Base-by-base conservation (phyloP, 768 basidiomycete species). In the Macrolepiota fuliginosa region DNA sequence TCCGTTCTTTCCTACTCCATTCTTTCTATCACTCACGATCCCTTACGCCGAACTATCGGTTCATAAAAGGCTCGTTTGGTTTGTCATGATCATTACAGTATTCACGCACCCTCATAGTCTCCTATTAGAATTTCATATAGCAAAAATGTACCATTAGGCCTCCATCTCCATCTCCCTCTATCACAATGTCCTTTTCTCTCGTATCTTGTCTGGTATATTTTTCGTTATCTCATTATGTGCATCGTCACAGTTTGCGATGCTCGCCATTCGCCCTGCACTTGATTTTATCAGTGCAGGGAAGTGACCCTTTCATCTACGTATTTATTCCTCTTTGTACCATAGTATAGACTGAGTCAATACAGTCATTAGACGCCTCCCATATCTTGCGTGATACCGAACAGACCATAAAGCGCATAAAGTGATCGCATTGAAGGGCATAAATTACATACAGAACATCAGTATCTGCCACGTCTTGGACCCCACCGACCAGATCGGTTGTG, bases 391-490 rank as follows among this genome's bases (percentile, higher is more conserved):
- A n/a, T n/a, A n/a, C n/a, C n/a, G 42, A 15, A 45, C 2, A 9
- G 29, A 32, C 29, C 29, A 7, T 45, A 45, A 45, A 37, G 15
- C 1, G 17, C 29, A 7, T 45, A 45, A 45, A 37, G 15, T 3
- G 17, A 10, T 17, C 36, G 35, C n/a, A 54, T 24, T n/a, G 35
- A 24, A 54, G 29, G 53, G 19, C 12, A 39, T 19, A 39, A 25
- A 37, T 12, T 37, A 39, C 19, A 54, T n/a, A 54, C 37, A 39
- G 47, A 24, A 11, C 24, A 12, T 49, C 25, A 49, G 47, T 49
- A 49, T 49, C 60, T 61, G 37, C 60, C 60, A 37, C 60, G 60
- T 39, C 60, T 53, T 12, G 59, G 22, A 47, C 60, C 60, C 60
- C 60, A 61, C 2, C 60, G 53, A 17, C 60, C 60, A 40, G 46